Evolutionary conservation across 495 filamentous ascomycete species (phyloP), one percentile per base, ranked within the genome.

Genomic region (Xylaria telfairii): DNA sequence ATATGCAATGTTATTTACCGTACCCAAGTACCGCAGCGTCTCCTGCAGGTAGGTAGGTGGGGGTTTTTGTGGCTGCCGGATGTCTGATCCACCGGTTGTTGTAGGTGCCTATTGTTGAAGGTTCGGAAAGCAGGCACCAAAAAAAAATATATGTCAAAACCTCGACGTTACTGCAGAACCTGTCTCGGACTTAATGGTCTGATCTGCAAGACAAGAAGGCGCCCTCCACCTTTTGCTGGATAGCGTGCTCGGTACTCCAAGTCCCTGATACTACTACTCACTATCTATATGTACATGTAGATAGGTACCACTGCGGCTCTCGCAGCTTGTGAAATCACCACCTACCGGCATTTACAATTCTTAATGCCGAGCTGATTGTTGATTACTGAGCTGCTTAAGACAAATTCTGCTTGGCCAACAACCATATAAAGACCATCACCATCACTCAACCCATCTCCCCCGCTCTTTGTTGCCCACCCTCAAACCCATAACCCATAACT

Each of bases 311-410:
- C 32, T 24, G 9, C n/a, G 8, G 19, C 12, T 42, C 13, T 42
- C 12, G 10, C 37, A 39, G 32, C 37, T 24, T 21, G 17, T 39
- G 41, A 32, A 47, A 32, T 32, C 21, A 64, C 21, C 24, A 47
- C 41, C 10, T n/a, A 5, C 3, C 26, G 41, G n/a, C 41, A 47
- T 15, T 7, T 42, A 10, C 39, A 21, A 28, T 1, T 9, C 39
- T 28, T 64, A 64, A 64, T 32, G 39, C 61, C 61, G 61, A 64
- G 21, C 17, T 34, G 51, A 26, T 30, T 34, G 7, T n/a, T 37
- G 32, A 59, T 59, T 59, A 21, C 15, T 59, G 56, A 59, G 56
- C 30, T 12, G 19, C 4, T 21, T 1, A 21, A 10, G 56, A 12
- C 17, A 15, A 10, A 19, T 7, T 34, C n/a, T 24, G 19, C 4